Conservation (phyloP, 306 rosid genomes). For the Bauhinia variegata region DNA sequence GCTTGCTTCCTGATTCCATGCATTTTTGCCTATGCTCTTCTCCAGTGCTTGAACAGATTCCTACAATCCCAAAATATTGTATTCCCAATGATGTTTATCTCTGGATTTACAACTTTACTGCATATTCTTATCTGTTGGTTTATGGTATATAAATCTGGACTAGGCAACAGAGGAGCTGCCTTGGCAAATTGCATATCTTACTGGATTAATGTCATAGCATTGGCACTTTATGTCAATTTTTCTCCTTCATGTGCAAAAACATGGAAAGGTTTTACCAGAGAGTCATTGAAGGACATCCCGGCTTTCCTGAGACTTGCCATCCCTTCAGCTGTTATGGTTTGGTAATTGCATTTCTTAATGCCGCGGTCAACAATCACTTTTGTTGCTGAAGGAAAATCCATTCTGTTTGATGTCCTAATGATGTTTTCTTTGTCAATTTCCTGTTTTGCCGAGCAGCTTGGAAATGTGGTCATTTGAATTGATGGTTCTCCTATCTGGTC, state of each 20-base stretch:
- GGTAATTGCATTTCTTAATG: constrained; percentile 51
- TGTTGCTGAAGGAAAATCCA: too few relatives aligned
- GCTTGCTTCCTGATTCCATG: constrained; percentile 58
- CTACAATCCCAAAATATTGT: constrained; percentile 70
- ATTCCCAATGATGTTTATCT: constrained; percentile 64
- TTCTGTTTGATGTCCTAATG: constrained; percentile 8
- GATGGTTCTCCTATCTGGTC: constrained; percentile 69
- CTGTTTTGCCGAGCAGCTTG: constrained; percentile 57
- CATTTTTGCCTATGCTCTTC: constrained; percentile 60
- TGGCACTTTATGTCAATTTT: constrained; percentile 64
- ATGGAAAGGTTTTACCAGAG: constrained; percentile 67
- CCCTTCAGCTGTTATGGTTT: constrained; percentile 85
- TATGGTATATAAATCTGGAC: constrained; percentile 62
- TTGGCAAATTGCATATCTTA: constrained; percentile 62
- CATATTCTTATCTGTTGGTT: constrained; percentile 65
- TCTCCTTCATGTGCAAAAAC: constrained; percentile 62
- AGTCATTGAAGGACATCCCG: constrained; percentile 54
- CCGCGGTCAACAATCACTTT: too few relatives aligned
- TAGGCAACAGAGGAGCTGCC: constrained; percentile 71
- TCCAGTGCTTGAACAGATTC: constrained; percentile 68
- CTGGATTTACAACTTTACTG: constrained; percentile 49
- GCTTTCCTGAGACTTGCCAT: constrained; percentile 64
- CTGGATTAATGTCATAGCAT: constrained; percentile 61
- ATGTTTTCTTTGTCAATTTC: neutral
- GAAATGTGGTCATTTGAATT: constrained; percentile 70